These are phyloP conservation scores for Pythium dissotocum DNA, from an alignment of 352 stramenopile genomes.

Conservation along the genomic window DNA sequence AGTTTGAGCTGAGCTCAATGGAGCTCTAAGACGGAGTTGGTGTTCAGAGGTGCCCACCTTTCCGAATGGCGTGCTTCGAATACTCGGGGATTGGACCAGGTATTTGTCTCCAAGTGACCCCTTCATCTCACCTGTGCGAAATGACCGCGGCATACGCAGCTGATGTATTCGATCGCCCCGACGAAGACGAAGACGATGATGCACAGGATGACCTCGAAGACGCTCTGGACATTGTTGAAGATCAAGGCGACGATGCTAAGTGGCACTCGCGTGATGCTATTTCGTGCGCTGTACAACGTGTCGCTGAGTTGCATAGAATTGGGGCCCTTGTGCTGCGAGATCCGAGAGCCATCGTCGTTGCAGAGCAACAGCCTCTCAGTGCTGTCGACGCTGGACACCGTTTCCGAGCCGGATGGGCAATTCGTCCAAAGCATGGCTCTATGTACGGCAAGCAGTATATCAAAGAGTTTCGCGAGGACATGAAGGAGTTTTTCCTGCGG, in stretches of 20 bases:
- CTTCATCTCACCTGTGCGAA: not conserved
- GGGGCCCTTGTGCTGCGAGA: not conserved
- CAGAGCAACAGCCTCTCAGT: not conserved
- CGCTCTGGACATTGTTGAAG: not conserved
- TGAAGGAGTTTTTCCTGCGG: not conserved
- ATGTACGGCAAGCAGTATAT: not conserved
- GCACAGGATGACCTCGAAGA: not conserved
- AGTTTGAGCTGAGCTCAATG: not conserved
- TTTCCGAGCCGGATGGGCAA: not conserved
- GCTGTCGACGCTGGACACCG: not conserved
- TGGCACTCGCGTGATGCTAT: not conserved
- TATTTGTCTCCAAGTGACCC: not conserved
- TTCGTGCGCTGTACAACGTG: not conserved
- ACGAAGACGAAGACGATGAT: not conserved
- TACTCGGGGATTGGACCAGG: not conserved
- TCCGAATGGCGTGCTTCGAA: not conserved
- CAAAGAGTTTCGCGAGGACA: not conserved
- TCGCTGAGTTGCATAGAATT: not conserved
- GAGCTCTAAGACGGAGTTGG: not conserved
- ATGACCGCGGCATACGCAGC: not conserved
- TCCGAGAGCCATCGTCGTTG: not conserved
- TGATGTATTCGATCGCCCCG: not conserved
- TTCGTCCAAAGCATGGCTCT: not conserved
- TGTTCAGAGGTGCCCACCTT: not conserved
- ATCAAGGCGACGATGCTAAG: not conserved